Evolutionary conservation across 345 rosid genomes (phyloP), one percentile per base, ranked within the genome.

Genomic region (Nephelium lappaceum): DNA sequence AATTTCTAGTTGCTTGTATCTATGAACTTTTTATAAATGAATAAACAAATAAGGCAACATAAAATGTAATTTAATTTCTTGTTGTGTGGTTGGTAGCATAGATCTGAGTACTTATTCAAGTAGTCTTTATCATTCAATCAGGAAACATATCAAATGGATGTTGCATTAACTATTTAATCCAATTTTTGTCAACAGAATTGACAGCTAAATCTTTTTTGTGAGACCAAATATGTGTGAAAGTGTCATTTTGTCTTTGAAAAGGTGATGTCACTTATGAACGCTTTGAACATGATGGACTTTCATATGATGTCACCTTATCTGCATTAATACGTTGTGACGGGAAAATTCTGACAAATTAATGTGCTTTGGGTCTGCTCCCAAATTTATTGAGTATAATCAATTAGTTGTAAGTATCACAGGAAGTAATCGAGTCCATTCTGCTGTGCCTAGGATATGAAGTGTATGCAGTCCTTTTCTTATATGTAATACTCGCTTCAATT

Each of bases 151-250:
- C 12, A 67, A 53, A 67, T 62, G 49, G 12, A 16, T 51, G 72
- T 14, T n/a, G n/a, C 61, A 5, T 49, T 63, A 10, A 45, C 11
- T 41, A 43, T 45, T 19, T 62, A 74, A 64, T 74, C 70, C 61
- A 43, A 49, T 16, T 25, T 15, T 45, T 24, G 25, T 63, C 16
- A 15, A 27, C 60, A 47, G 11, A 31, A 25, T 62, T 16, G 63
- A 72, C 11, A 38, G 36, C 12, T 41, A 4, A 51, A n/a, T 6
- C 23, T 21, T 57, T 71, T 39, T 47, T 4, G 25, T 71, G 31
- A 72, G 75, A 41, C 77, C 55, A 61, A 73, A 74, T 73, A 39
- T 4, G 5, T 65, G 16, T 11, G 8, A 12, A 53, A n/a, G 25
- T 58, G 10, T n/a, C 12, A 58, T 58, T 63, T 24, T 27, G 27